Conservation (phyloP, 164 flowering plant genomes). For the Annona cherimola region DNA sequence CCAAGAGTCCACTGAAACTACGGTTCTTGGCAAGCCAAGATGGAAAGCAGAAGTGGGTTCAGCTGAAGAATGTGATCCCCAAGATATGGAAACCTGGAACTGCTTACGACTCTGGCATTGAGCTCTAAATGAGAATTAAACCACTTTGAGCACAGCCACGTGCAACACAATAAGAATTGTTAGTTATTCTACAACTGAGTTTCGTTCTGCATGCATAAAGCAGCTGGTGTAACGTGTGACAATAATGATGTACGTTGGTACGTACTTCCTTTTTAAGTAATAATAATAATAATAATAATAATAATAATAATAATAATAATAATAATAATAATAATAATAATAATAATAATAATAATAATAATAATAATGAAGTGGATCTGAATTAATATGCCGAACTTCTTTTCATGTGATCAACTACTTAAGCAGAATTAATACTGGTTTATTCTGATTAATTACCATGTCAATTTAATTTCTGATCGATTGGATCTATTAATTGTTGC, state of each 20-base stretch:
- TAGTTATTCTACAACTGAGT: background rate
- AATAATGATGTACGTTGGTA: background rate
- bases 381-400: no score
- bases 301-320: no score
- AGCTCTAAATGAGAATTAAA: no score
- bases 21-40: conserved; percentile 46
- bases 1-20: conserved; percentile 33
- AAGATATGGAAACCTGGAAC: conserved; percentile 63
- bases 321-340: no score
- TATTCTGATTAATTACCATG: no score
- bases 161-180: background rate
- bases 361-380: no score
- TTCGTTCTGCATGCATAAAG: background rate
- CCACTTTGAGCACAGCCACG: background rate
- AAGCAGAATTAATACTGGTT: no score
- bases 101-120: conserved; percentile 49
- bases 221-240: background rate
- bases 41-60: conserved; percentile 41
- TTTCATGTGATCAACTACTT: no score
- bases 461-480: no score
- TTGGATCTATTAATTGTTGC: no score
- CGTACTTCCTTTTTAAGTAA: background rate
- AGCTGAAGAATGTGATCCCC: conserved; percentile 43
- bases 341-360: no score
- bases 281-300: no score